Evolutionary conservation across 2,329 filamentous ascomycete species (phyloP).

Genomic region (Aspergillus flavus): DNA sequence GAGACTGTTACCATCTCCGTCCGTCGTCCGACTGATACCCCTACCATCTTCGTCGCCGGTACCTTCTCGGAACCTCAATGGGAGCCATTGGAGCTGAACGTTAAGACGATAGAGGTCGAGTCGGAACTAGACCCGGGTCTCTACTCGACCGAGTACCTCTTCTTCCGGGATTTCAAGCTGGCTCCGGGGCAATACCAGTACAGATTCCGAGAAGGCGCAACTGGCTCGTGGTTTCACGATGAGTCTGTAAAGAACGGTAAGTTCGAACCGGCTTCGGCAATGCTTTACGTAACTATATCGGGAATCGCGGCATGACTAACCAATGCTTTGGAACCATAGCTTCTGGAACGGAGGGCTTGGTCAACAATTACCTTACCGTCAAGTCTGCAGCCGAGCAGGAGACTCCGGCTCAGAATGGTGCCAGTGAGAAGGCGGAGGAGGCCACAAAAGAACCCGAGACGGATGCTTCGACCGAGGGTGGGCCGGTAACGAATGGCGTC

Average conservation of each 20-base stretch:
- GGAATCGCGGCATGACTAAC: conserved; percentile 3
- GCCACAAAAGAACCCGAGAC: conserved; percentile 15
- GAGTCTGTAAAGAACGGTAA: conserved; percentile 30
- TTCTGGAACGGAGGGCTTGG: conserved; percentile 26
- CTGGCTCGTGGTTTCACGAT: conserved; percentile 31
- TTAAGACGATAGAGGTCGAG: conserved; percentile 22
- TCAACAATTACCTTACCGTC: conserved; percentile 24
- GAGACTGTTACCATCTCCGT: conserved; percentile 32
- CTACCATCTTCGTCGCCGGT: conserved; percentile 28
- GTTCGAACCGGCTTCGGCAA: conserved; percentile 5
- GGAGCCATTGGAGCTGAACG: conserved; percentile 29
- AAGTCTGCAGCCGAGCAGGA: conserved; percentile 14
- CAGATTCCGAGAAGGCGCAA: conserved; percentile 27
- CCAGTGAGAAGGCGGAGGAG: conserved; percentile 18
- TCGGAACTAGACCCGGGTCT: conserved; percentile 19
- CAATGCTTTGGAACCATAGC: conserved; percentile 15
- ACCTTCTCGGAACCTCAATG: conserved; percentile 33
- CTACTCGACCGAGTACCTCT: conserved; percentile 24
- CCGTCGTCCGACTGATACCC: conserved; percentile 28
- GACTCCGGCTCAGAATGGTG: conserved; percentile 14
- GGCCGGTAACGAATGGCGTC: conserved; percentile 6
- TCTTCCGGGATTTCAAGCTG: conserved; percentile 23
- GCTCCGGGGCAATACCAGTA: conserved; percentile 29
- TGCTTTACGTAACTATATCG: neutral
- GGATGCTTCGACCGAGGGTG: conserved; percentile 1